Percentiles rank a stretch among this genome's conserved stretches.
These are phyloP conservation scores for Yamadazyma sp. DNA, from an alignment of 805 yeast species.

Conservation along the genomic window DNA sequence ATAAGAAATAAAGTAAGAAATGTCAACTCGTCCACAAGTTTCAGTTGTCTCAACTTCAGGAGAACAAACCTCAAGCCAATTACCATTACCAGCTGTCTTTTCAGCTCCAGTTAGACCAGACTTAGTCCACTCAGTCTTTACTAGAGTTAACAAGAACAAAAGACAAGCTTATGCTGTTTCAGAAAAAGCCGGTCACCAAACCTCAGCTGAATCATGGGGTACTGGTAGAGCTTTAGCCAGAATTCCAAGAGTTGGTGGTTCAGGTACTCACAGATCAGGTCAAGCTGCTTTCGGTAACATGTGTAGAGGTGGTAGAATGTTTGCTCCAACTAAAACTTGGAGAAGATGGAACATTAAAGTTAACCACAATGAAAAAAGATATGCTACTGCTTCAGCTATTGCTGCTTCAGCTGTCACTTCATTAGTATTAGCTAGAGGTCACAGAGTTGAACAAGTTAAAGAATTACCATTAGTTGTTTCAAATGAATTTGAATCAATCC, in stretches of 20 bases:
- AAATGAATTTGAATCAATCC: slow-evolving; percentile 85
- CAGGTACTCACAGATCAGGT: slow-evolving; percentile 99
- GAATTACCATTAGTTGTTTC: slow-evolving; percentile 98
- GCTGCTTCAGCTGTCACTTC: slow-evolving; percentile 99
- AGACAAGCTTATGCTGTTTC: slow-evolving; percentile 99
- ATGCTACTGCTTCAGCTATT: slow-evolving; percentile 99
- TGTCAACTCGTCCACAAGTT: slow-evolving; percentile 84
- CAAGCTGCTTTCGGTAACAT: slow-evolving; percentile 99
- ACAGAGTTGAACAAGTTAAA: slow-evolving; percentile 97
- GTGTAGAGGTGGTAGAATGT: slow-evolving; percentile 99
- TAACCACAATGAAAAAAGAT: slow-evolving; percentile 99
- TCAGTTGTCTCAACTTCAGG: slow-evolving; percentile 89
- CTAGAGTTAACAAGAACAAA: slow-evolving; percentile 99
- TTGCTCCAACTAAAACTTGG: slow-evolving; percentile 99
- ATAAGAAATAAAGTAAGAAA: too few species aligned
- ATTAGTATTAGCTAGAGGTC: slow-evolving; percentile 99
- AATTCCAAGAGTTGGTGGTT: slow-evolving; percentile 99
- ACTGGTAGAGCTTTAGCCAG: slow-evolving; percentile 99
- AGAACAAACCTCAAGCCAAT: slow-evolving; percentile 76
- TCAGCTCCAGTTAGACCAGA: slow-evolving; percentile 99
- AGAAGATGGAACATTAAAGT: slow-evolving; percentile 99
- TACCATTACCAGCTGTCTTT: slow-evolving; percentile 98
- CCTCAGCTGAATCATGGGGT: slow-evolving; percentile 99
- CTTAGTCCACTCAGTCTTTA: slow-evolving; percentile 97
- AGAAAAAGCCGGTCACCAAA: slow-evolving; percentile 99